A percentile compares a stretch with the other conserved stretches of the same genome.
phyloP scores from a whole-genome alignment of 2,329 filamentous ascomycete species.

The Daldinia sp. region DNA sequence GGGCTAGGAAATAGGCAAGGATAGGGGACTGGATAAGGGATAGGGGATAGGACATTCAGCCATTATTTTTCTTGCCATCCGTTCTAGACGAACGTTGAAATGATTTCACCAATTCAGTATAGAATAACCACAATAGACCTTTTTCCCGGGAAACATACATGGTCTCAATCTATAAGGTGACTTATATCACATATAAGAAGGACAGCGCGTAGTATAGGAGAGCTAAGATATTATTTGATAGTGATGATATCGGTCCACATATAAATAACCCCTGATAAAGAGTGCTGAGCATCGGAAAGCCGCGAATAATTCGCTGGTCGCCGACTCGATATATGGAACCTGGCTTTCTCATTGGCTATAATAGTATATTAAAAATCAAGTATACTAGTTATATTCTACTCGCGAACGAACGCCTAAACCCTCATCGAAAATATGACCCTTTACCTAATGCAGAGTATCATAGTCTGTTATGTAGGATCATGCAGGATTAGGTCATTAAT shows the following conservation, averaged over 20 bases:
- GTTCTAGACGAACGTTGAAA: constrained; percentile 3
- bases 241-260: background rate
- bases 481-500: no score
- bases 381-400: background rate
- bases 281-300: background rate
- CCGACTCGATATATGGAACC: background rate
- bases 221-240: background rate
- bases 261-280: background rate
- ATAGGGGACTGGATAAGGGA: background rate
- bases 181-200: no score
- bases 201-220: background rate
- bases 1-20: background rate
- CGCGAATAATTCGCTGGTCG: background rate
- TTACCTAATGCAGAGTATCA: no score
- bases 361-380: no score
- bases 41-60: background rate
- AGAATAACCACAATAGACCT: background rate
- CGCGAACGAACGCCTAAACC: no score
- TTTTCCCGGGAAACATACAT: no score
- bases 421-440: no score
- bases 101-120: background rate
- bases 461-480: no score
- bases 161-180: background rate
- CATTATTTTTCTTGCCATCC: background rate
- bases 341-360: no score